Evolutionary conservation across 192 early-diverging fungal species (phyloP).

Genomic region (Paraglomus occultum): DNA sequence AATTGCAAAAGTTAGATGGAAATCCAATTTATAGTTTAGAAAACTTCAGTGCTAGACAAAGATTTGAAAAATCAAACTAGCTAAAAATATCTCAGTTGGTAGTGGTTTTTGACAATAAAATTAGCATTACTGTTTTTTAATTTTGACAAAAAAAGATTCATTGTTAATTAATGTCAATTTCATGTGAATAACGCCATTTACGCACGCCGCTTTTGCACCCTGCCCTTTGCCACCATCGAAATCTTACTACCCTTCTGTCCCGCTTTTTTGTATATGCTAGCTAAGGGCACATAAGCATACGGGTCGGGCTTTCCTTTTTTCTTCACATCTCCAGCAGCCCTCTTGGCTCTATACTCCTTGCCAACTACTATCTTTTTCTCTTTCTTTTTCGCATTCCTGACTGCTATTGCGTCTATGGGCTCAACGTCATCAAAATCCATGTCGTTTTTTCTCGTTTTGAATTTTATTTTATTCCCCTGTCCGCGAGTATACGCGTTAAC

Average conservation of each 20-base stretch:
- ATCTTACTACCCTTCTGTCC: slow-evolving; percentile 15
- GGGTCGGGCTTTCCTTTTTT: slow-evolving; percentile 86
- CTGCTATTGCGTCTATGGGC: slow-evolving; percentile 33
- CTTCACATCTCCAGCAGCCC: slow-evolving; percentile 91
- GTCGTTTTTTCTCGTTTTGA: slow-evolving; percentile 73
- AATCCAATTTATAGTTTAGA: too few relatives aligned
- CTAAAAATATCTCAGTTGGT: too few relatives aligned
- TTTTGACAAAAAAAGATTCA: too few relatives aligned
- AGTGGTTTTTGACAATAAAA: too few relatives aligned
- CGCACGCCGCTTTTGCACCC: background rate
- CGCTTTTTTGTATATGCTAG: slow-evolving; percentile 15
- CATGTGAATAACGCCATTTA: background rate
- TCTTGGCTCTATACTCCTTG: slow-evolving; percentile 81
- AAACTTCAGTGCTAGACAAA: too few relatives aligned
- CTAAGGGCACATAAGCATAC: slow-evolving; percentile 93
- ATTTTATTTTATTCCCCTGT: slow-evolving; percentile 84
- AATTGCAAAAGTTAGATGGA: too few relatives aligned
- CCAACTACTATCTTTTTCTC: slow-evolving; percentile 49
- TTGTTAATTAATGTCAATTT: too few relatives aligned
- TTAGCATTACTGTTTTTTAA: too few relatives aligned
- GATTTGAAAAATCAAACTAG: too few relatives aligned
- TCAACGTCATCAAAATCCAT: slow-evolving; percentile 68
- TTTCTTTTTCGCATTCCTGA: slow-evolving; percentile 41
- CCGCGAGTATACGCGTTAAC: slow-evolving; percentile 86
- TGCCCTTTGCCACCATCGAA: slow-evolving; percentile 13